phyloP scores from a whole-genome alignment of 129 eudicot species.

The Oenanthe sinensis region DNA sequence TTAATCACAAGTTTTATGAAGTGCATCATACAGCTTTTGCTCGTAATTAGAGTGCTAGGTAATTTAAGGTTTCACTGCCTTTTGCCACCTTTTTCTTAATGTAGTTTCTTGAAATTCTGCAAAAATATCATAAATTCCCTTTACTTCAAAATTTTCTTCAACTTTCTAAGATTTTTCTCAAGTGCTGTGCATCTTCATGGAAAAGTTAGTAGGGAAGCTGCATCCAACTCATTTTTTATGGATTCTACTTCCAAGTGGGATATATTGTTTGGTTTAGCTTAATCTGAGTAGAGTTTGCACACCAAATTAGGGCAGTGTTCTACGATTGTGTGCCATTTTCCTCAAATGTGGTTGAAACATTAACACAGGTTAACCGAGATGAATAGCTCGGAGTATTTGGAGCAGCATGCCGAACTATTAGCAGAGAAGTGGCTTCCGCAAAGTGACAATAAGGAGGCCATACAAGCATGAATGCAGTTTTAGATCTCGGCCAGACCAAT shows the following conservation, averaged over 20 bases:
- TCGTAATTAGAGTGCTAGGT: no score
- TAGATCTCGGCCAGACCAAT: neutral
- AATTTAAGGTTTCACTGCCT: neutral
- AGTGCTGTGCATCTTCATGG: no score
- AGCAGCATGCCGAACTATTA: slow-evolving; percentile 53
- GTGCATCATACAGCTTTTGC: neutral
- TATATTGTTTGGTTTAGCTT: neutral
- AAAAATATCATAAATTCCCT: no score
- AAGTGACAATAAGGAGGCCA: slow-evolving; percentile 19
- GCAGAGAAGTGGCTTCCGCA: slow-evolving; percentile 32
- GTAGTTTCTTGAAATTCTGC: no score
- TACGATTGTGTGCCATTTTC: neutral
- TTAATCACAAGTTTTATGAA: neutral
- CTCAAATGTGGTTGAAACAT: neutral
- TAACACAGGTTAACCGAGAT: slow-evolving; percentile 65
- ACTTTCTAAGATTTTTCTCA: no score
- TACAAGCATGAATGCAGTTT: slow-evolving; percentile 22
- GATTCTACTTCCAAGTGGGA: neutral
- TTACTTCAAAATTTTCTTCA: neutral
- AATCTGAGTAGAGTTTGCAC: neutral
- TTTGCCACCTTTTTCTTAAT: neutral
- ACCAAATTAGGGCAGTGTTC: neutral
- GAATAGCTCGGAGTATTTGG: slow-evolving; percentile 78
- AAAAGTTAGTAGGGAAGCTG: no score
- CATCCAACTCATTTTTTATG: no score